Evolutionary conservation across 2,329 filamentous ascomycete species (phyloP), one percentile per base, ranked within the genome.

Genomic region (Colletotrichum chlorophyti): DNA sequence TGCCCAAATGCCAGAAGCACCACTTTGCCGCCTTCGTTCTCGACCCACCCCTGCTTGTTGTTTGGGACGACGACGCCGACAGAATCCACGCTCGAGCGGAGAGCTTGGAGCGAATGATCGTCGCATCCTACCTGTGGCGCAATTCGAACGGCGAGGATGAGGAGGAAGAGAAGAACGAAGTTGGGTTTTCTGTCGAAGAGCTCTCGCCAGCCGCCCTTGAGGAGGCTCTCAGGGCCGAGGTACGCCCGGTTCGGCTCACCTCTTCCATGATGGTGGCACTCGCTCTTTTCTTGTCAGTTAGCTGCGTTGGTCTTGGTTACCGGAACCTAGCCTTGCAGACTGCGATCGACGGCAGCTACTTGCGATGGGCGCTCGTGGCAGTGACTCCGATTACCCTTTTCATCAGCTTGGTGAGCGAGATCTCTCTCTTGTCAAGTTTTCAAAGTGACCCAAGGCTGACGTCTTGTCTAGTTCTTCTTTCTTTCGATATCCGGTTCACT

Each of bases 1-100:
- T 90, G 5, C 82, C 83, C 1, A 71, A 76, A 21, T 88, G 84
- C 64, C 80, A 87, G 66, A 86, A 87, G 68, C 84, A 87, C 70
- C 85, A 88, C 60, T 87, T 86, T 65, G 85, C 83, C n/a, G 85
- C 85, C 8, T 88, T 88, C 67, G 82, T 88, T 48, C 76, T 81
- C 58, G 83, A 86, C 62, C 74, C 77, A n/a, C 76, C 77, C 38
- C 75, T 86, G 34, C 70, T 88, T n/a, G 75, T 87, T 5, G 83
- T 87, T 21, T 88, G 85, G 85, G 85, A 86, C 38, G 85, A 88
- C 63, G 79, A 86, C 35, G 82, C 85, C 12, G 78, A 80, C 62
- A 78, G 81, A 54, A 70, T 87, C 14, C 70, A 87, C 10, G 70
- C 75, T 12, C 77, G 85, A 35, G 82, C 79, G 0, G 73, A 78